Evolutionary conservation across 2,329 filamentous ascomycete genomes (phyloP).

Genomic region (Trichoderma polysporum): DNA sequence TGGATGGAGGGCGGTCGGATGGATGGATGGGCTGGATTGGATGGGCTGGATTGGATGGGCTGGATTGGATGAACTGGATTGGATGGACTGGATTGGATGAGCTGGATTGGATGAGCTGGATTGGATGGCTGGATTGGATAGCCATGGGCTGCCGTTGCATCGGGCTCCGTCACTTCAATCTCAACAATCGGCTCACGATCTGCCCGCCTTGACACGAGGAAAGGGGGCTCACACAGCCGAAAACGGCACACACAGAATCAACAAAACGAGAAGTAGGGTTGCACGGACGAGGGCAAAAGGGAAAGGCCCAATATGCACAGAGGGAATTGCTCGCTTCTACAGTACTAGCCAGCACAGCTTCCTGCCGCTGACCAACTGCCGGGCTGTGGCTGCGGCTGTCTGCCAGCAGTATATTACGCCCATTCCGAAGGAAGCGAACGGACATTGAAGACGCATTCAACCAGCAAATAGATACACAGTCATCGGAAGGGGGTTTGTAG

Average conservation of each 20-base stretch:
- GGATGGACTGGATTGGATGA: not conserved
- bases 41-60: not conserved
- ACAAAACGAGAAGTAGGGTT: conserved; percentile 1
- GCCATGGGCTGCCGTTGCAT: not conserved
- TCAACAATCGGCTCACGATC: conserved; percentile 10
- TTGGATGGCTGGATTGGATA: not conserved
- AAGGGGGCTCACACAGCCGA: conserved; percentile 5
- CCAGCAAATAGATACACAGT: not conserved
- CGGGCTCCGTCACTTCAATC: not conserved
- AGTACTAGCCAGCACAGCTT: not conserved
- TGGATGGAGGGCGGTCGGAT: conserved; percentile 2
- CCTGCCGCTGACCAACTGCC: conserved; percentile 1
- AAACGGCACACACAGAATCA: not conserved
- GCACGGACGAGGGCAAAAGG: not conserved
- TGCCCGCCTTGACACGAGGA: not conserved
- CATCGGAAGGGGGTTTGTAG: not conserved
- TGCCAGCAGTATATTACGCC: not conserved
- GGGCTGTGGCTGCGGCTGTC: conserved; percentile 1
- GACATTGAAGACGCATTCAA: not conserved
- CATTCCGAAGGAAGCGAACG: not conserved
- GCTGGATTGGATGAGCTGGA: not conserved
- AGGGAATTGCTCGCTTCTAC: conserved; percentile 1
- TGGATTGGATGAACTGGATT: not conserved
- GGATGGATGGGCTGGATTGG: not conserved
- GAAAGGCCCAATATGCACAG: not conserved